A percentile compares a stretch with the other conserved stretches of the same genome.
Conservation (phyloP, 1,284 basidiomycete species). For the Singerocomus rubriflavus region DNA sequence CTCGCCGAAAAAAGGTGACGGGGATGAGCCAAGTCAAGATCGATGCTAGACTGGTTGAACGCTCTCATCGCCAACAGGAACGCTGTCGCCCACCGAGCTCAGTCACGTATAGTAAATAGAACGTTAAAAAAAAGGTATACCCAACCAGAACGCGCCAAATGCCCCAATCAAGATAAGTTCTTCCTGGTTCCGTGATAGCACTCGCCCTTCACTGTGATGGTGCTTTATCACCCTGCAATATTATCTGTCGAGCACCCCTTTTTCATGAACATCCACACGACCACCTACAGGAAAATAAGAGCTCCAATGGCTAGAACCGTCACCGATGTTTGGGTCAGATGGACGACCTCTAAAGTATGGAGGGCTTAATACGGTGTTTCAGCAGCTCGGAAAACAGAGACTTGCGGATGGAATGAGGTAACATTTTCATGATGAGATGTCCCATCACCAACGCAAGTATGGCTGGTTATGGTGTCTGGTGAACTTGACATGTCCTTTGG, state of each 20-base stretch:
- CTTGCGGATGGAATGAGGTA: slow-evolving; percentile 46
- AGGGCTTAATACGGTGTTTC: slow-evolving; percentile 4
- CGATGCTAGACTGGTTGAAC: slow-evolving; percentile 28
- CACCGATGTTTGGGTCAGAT: slow-evolving; percentile 69
- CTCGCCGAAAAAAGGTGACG: slow-evolving; percentile 33
- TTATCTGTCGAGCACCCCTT: background rate
- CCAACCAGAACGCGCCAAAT: slow-evolving; percentile 70
- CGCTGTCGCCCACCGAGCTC: slow-evolving; percentile 30
- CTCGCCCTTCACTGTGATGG: slow-evolving; percentile 51
- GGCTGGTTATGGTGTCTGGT: slow-evolving; percentile 20
- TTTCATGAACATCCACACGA: background rate
- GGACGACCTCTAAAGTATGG: slow-evolving; percentile 52
- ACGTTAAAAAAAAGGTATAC: slow-evolving; percentile 38
- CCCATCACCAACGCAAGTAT: slow-evolving; percentile 33
- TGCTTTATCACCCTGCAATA: slow-evolving; percentile 51
- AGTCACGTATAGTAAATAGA: slow-evolving; percentile 1
- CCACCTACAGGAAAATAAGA: slow-evolving; percentile 59
- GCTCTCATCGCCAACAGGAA: slow-evolving; percentile 47
- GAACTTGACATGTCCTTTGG: slow-evolving; percentile 4
- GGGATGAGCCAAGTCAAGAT: slow-evolving; percentile 31
- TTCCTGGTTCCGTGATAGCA: slow-evolving; percentile 66
- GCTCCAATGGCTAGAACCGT: slow-evolving; percentile 61
- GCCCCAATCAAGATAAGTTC: slow-evolving; percentile 67
- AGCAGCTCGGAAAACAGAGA: slow-evolving; percentile 10
- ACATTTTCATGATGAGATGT: slow-evolving; percentile 32